These are phyloP conservation scores for Musa balbisiana DNA, from an alignment of 202 grass and related monocot genomes.

Conservation along the genomic window DNA sequence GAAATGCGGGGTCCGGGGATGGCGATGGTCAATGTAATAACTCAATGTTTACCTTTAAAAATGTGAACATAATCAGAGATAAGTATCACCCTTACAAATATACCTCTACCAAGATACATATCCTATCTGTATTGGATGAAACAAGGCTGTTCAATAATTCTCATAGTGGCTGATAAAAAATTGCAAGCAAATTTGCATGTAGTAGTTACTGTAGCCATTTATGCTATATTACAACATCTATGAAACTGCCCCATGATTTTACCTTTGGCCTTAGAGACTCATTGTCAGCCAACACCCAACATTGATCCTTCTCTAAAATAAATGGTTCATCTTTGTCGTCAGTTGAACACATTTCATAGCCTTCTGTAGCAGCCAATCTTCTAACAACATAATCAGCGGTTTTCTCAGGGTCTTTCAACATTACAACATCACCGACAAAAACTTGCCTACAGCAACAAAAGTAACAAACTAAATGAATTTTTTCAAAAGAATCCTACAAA, in stretches of 20 bases:
- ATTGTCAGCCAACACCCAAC: conserved; percentile 90
- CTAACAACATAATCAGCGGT: conserved; percentile 58
- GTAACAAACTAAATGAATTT: conserved; percentile 13
- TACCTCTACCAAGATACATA: no score
- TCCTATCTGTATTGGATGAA: no score
- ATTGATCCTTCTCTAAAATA: conserved; percentile 78
- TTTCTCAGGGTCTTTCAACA: conserved; percentile 85
- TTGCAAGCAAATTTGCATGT: neutral
- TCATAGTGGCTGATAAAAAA: neutral
- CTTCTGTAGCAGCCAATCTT: conserved; percentile 73
- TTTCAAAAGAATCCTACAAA: neutral
- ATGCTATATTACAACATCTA: no score
- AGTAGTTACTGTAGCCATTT: no score
- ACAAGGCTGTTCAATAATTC: neutral
- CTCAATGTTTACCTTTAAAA: no score
- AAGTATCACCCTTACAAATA: no score
- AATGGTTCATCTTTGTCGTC: conserved; percentile 86
- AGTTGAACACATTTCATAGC: conserved; percentile 77
- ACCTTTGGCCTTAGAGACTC: conserved; percentile 72
- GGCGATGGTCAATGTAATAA: no score
- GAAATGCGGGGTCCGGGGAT: no score
- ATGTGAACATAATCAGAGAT: no score
- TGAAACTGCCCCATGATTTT: neutral
- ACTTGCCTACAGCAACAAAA: conserved; percentile 54
- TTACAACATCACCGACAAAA: conserved; percentile 78